Evolutionary conservation across 2,329 filamentous ascomycete species (phyloP).

Genomic region (Chalaropsis ovoidea): DNA sequence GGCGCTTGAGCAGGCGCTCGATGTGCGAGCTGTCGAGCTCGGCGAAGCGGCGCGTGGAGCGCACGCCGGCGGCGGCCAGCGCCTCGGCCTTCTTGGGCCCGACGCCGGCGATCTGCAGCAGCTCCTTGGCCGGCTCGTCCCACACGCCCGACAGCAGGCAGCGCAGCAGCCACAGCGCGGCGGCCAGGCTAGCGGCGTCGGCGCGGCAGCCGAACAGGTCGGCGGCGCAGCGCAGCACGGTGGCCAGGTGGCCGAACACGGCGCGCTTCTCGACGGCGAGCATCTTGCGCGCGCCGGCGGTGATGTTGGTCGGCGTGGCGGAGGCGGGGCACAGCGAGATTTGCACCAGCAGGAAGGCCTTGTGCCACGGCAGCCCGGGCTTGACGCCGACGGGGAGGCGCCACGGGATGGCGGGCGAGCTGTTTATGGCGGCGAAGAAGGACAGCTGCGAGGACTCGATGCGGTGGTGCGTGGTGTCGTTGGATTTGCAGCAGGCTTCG

Average conservation of each 20-base stretch:
- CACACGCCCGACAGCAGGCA: conserved; percentile 65
- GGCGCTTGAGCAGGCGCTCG: conserved; percentile 64
- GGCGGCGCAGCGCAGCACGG: conserved; percentile 33
- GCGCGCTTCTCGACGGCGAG: conserved; percentile 28
- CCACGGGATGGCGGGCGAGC: conserved; percentile 35
- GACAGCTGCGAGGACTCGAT: conserved; percentile 33
- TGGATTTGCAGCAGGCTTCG: conserved; percentile 34
- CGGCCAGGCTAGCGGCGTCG: conserved; percentile 58
- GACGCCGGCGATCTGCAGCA: conserved; percentile 72
- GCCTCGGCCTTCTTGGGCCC: conserved; percentile 67
- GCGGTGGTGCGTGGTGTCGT: conserved; percentile 34
- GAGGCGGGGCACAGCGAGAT: conserved; percentile 47
- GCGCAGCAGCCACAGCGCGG: conserved; percentile 66
- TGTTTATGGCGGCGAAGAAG: conserved; percentile 36
- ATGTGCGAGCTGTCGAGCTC: conserved; percentile 58
- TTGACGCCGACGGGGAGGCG: conserved; percentile 28
- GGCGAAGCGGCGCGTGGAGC: conserved; percentile 60
- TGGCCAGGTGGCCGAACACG: conserved; percentile 33
- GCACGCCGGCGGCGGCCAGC: conserved; percentile 60
- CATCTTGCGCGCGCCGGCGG: conserved; percentile 27
- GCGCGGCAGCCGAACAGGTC: conserved; percentile 34
- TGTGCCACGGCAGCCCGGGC: conserved; percentile 46
- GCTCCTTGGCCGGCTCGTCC: conserved; percentile 71
- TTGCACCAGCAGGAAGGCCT: conserved; percentile 66
- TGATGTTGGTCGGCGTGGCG: conserved; percentile 44